Conservation (phyloP, 1,139 yeast species). For the Saccharomyces hybrid region DNA sequence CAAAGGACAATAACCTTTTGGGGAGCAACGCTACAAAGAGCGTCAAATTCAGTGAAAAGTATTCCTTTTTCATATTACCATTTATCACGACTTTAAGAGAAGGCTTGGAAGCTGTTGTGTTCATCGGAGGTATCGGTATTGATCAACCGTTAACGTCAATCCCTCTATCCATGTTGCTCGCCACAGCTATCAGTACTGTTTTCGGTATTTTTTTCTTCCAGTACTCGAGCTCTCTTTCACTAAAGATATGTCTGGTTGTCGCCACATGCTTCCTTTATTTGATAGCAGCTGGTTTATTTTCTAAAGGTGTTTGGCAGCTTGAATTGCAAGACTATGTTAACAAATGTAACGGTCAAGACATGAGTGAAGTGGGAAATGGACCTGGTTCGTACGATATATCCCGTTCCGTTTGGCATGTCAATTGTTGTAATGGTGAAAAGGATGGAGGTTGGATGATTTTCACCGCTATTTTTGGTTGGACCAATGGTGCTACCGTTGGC, state of each 20-base stretch:
- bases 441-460: constrained; percentile 92
- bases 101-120: constrained; percentile 88
- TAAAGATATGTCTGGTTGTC: constrained; percentile 70
- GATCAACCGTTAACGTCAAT: constrained; percentile 67
- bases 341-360: constrained; percentile 73
- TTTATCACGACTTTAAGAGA: constrained; percentile 81
- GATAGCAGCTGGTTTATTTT: constrained; percentile 83
- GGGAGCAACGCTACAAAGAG: constrained; percentile 10
- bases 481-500: constrained; percentile 89
- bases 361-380: constrained; percentile 82
- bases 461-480: constrained; percentile 93
- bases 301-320: constrained; percentile 85
- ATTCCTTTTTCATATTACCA: constrained; percentile 76
- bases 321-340: constrained; percentile 63
- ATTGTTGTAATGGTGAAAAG: constrained; percentile 86
- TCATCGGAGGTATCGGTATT: constrained; percentile 82
- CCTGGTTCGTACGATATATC: constrained; percentile 88
- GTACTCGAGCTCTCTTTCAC: constrained; percentile 69
- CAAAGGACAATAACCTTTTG: constrained; percentile 22
- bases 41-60: constrained; percentile 44
- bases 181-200: constrained; percentile 55
- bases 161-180: constrained; percentile 73
- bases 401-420: constrained; percentile 87
- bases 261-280: constrained; percentile 83
- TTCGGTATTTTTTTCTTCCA: constrained; percentile 66